phyloP scores from a whole-genome alignment of 495 filamentous ascomycete genomes.

The Penicillium odoratum region DNA sequence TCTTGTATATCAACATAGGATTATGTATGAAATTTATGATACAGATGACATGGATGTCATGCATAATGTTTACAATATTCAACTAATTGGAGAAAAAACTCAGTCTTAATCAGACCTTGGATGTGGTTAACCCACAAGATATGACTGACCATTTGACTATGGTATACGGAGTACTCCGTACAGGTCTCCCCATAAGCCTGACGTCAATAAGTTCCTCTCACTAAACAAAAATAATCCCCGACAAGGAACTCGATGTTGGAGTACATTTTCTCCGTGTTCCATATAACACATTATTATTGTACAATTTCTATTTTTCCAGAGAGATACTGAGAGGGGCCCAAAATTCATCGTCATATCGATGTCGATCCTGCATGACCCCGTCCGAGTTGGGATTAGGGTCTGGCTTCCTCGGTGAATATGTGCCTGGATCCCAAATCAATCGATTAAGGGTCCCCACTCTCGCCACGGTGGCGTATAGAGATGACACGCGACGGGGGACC shows the following conservation, averaged over 20 bases:
- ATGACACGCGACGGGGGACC: background rate
- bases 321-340: background rate
- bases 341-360: background rate
- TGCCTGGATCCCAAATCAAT: background rate
- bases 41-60: no score
- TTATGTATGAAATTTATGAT: no score
- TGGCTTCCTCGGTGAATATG: background rate
- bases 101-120: background rate
- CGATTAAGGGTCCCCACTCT: background rate
- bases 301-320: background rate
- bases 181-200: background rate
- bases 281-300: background rate
- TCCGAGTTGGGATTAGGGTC: background rate
- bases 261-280: background rate
- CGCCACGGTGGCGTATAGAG: slow-evolving; percentile 18
- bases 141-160: no score
- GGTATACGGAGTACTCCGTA: background rate
- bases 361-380: background rate
- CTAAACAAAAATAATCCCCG: no score
- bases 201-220: background rate
- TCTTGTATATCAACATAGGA: background rate
- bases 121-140: background rate
- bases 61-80: background rate
- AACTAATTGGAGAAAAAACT: background rate
- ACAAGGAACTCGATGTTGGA: background rate